A percentile compares a stretch with the other conserved stretches of the same genome.
Conservation (phyloP, 768 basidiomycete species). For the Russula brevipes region DNA sequence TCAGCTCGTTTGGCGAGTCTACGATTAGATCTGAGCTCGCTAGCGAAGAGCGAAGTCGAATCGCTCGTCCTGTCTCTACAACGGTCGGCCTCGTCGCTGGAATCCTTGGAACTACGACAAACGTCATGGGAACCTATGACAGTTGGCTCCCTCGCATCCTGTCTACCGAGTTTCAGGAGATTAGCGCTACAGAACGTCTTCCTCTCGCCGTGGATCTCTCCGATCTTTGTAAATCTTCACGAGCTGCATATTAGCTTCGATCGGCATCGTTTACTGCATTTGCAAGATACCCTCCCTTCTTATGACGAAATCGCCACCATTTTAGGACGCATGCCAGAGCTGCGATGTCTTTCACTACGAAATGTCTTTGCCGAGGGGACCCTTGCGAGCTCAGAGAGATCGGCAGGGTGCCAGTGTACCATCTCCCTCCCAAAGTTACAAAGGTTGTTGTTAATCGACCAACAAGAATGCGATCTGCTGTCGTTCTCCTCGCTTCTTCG, state of each 20-base stretch:
- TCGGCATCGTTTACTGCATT: neutral
- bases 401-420: too few relatives aligned
- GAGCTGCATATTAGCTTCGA: constrained; percentile 5
- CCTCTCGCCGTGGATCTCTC: constrained; percentile 5
- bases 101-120: constrained; percentile 1
- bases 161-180: constrained; percentile 8
- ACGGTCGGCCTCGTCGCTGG: neutral
- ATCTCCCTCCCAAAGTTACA: constrained; percentile 6
- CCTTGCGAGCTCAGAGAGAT: neutral
- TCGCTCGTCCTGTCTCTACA: neutral
- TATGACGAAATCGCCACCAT: neutral
- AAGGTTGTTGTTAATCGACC: neutral
- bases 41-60: neutral
- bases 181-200: neutral
- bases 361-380: neutral
- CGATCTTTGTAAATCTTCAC: neutral
- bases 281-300: neutral
- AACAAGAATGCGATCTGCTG: neutral
- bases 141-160: neutral
- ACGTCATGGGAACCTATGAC: constrained; percentile 2
- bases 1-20: neutral
- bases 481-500: neutral
- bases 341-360: neutral
- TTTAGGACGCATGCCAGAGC: neutral
- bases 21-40: neutral